Conservation (phyloP, 2,329 filamentous ascomycete species). For the Diaporthe velutina region DNA sequence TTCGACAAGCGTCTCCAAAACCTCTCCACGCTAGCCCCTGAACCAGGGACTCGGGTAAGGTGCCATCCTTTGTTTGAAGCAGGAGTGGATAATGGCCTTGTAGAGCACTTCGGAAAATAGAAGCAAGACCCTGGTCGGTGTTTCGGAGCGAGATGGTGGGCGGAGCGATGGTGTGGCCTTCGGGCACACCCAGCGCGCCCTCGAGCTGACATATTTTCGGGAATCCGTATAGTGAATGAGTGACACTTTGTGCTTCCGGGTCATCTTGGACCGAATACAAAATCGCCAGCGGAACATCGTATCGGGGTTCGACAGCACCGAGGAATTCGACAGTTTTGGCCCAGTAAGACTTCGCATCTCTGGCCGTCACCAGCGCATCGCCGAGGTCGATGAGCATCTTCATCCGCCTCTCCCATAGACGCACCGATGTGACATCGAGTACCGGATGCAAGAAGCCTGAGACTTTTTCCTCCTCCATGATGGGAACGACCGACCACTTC, state of each 20-base stretch:
- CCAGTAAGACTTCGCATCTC: constrained; percentile 63
- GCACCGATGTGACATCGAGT: constrained; percentile 60
- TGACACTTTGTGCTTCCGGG: constrained; percentile 44
- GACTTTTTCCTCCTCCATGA: constrained; percentile 56
- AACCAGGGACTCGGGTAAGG: constrained; percentile 69
- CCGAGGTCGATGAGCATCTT: constrained; percentile 64
- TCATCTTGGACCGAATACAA: constrained; percentile 63
- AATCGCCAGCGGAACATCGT: constrained; percentile 65
- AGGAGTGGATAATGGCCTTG: constrained; percentile 54
- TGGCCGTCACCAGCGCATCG: constrained; percentile 56
- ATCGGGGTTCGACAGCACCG: constrained; percentile 56
- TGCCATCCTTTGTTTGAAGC: constrained; percentile 60
- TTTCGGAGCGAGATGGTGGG: constrained; percentile 52
- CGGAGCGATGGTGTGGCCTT: constrained; percentile 57
- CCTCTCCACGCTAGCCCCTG: constrained; percentile 72
- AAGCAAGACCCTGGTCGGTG: constrained; percentile 53
- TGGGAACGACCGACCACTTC: constrained; percentile 62
- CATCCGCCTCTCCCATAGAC: constrained; percentile 63
- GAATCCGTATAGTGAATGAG: constrained; percentile 46
- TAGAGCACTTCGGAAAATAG: constrained; percentile 56
- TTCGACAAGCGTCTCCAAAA: constrained; percentile 74
- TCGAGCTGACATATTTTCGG: constrained; percentile 56
- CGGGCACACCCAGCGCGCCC: constrained; percentile 60
- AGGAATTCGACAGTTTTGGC: constrained; percentile 58
- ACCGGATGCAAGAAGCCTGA: constrained; percentile 63